These are phyloP conservation scores for Scopulariopsis brevicaulis DNA, from an alignment of 2,329 filamentous ascomycete species.

Conservation along the genomic window DNA sequence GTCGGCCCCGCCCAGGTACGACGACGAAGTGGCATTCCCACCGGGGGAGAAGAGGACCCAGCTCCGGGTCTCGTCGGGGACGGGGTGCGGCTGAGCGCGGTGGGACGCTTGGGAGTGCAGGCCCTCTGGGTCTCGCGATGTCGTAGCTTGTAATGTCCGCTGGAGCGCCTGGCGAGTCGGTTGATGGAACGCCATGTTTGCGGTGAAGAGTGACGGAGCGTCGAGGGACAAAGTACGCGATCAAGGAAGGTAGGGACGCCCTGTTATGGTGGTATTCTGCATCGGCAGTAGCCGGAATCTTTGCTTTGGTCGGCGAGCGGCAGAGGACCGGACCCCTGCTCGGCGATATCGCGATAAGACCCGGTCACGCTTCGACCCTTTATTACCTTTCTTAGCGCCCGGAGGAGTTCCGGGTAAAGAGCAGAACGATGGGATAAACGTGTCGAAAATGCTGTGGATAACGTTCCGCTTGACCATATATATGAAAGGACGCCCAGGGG, in stretches of 20 bases:
- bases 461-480: too few relatives aligned
- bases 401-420: too few relatives aligned
- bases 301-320: too few relatives aligned
- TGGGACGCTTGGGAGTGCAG: not conserved
- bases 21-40: slow-evolving; percentile 47
- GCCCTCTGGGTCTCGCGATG: not conserved
- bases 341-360: too few relatives aligned
- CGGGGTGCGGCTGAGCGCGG: slow-evolving; percentile 18
- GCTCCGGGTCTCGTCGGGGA: slow-evolving; percentile 65
- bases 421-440: too few relatives aligned
- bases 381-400: too few relatives aligned
- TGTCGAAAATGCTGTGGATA: too few relatives aligned
- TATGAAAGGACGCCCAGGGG: not conserved
- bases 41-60: slow-evolving; percentile 91
- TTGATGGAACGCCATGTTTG: slow-evolving; percentile 47
- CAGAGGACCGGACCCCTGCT: too few relatives aligned
- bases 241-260: not conserved
- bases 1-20: slow-evolving; percentile 58
- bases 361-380: too few relatives aligned
- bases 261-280: not conserved
- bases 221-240: not conserved
- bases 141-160: slow-evolving; percentile 14
- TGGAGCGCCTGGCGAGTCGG: slow-evolving; percentile 40
- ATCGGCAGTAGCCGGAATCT: not conserved
- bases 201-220: not conserved